Evolutionary conservation across 805 yeast genomes (phyloP), one percentile per base, ranked within the genome.

Genomic region (Pachysolen tannophilus): DNA sequence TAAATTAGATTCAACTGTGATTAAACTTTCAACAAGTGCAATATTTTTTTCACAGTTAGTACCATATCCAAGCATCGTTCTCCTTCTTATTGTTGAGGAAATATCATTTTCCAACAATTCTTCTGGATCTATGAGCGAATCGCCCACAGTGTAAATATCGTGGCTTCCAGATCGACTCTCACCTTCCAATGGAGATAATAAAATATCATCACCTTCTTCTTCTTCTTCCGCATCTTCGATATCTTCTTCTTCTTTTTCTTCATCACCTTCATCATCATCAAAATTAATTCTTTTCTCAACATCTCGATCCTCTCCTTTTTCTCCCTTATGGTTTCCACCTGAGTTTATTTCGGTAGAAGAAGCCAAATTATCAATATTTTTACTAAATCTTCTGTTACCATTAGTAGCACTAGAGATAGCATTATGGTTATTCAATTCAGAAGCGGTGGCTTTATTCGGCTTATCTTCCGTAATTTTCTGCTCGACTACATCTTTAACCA

Each of bases 61-160:
- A 0, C 85, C 82, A 49, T 88, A 88, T 0, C 90, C 90, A 28
- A 69, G 46, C 27, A 62, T 52, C 0, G 96, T 95, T 36, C 96
- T 63, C 38, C 72, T 63, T 44, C 83, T 62, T 58, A 87, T 86
- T 0, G 74, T 67, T 5, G 75, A 67, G 43, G 94, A 76, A 8
- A 87, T 79, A 52, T 88, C 97, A 43, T 75, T 78, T 28, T 62
- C 70, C 34, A 87, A 50, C 1, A 84, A 39, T 3, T 52, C 37
- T 10, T 50, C 54, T 2, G 57, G 37, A 14, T 38, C 38, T 6
- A 55, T 39, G 18, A 33, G 28, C n/a, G n/a, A n/a, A n/a, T n/a
- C n/a, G n/a, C n/a, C n/a, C n/a, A n/a, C n/a, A n/a, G n/a, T n/a
- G n/a, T n/a, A n/a, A n/a, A 26, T 28, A 8, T 11, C 8, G 18